Percentiles rank a stretch among this genome's conserved stretches.
phyloP scores from a whole-genome alignment of 352 stramenopile species.

The Globisporangium cederbergense region DNA sequence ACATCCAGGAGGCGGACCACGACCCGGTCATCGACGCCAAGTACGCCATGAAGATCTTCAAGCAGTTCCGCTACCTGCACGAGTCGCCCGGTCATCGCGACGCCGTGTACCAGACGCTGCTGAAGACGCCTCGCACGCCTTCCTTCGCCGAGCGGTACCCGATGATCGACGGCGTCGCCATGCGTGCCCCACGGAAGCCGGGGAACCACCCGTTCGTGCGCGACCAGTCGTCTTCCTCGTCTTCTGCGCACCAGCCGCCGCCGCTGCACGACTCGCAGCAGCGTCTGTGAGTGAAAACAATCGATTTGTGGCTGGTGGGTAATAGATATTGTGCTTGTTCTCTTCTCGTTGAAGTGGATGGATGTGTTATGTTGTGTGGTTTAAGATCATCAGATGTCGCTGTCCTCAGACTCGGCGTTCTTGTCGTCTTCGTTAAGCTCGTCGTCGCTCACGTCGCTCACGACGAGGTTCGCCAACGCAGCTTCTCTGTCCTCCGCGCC shows the following conservation, averaged over 20 bases:
- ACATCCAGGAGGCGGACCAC: constrained; percentile 84
- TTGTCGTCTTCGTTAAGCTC: constrained; percentile 28
- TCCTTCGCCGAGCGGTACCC: constrained; percentile 82
- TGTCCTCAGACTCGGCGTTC: constrained; percentile 50
- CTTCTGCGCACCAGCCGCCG: background rate
- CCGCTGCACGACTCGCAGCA: constrained; percentile 1
- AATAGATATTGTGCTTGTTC: constrained; percentile 22
- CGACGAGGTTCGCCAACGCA: constrained; percentile 32
- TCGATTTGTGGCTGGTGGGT: constrained; percentile 2
- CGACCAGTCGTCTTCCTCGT: constrained; percentile 5
- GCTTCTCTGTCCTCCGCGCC: constrained; percentile 21
- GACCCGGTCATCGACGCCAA: constrained; percentile 83
- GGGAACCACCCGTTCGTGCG: constrained; percentile 39
- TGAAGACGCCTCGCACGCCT: constrained; percentile 79
- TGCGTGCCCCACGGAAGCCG: constrained; percentile 63
- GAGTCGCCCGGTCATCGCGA: constrained; percentile 71
- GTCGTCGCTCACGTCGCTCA: constrained; percentile 49
- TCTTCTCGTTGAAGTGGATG: constrained; percentile 5
- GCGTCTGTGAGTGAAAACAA: constrained; percentile 7
- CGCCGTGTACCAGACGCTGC: constrained; percentile 74
- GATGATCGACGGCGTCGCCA: constrained; percentile 80
- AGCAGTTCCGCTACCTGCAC: constrained; percentile 80
- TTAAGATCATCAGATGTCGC: constrained; percentile 35
- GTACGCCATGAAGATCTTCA: constrained; percentile 90
- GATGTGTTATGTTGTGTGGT: background rate